A percentile compares a stretch with the other conserved stretches of the same genome.
Evolutionary conservation across 495 filamentous ascomycete genomes (phyloP).

Genomic region (Talaromyces ruber): DNA sequence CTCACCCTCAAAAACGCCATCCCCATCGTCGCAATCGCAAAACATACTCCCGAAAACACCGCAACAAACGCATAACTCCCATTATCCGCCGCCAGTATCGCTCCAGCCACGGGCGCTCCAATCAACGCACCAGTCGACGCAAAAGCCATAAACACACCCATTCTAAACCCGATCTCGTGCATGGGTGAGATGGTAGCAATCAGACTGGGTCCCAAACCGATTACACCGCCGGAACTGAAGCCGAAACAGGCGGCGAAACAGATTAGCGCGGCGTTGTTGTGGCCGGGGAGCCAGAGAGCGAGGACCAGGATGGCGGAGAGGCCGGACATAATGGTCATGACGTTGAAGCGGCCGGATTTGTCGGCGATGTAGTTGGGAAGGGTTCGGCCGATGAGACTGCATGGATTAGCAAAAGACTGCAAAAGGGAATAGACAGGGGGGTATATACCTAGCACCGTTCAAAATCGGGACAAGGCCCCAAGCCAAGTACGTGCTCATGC

Average conservation of each 20-base stretch:
- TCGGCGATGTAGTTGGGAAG: conserved; percentile 20
- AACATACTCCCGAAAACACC: neutral
- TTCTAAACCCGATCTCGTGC: conserved; percentile 15
- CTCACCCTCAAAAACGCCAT: neutral
- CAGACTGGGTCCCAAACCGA: conserved; percentile 18
- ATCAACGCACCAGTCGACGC: conserved; percentile 33
- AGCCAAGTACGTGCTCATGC: conserved; percentile 49
- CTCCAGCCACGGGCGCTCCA: conserved; percentile 58
- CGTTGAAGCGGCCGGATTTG: conserved; percentile 26
- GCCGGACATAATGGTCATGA: conserved; percentile 13
- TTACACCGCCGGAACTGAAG: conserved; percentile 23
- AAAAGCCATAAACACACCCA: conserved; percentile 13
- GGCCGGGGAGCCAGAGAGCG: conserved; percentile 25
- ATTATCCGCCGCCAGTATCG: conserved; percentile 20
- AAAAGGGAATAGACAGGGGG: neutral
- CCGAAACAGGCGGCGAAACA: conserved; percentile 22
- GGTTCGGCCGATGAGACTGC: conserved; percentile 21
- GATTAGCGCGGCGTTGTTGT: conserved; percentile 15
- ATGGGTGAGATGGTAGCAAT: conserved; percentile 19
- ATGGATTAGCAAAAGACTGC: neutral
- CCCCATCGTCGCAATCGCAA: neutral
- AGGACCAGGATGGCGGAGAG: conserved; percentile 18
- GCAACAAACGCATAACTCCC: conserved; percentile 24
- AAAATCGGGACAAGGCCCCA: conserved; percentile 62
- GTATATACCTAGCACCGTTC: conserved; percentile 54